Base-by-base conservation (phyloP, 192 early-diverging fungal genomes). In the Umbelopsis ramanniana region DNA sequence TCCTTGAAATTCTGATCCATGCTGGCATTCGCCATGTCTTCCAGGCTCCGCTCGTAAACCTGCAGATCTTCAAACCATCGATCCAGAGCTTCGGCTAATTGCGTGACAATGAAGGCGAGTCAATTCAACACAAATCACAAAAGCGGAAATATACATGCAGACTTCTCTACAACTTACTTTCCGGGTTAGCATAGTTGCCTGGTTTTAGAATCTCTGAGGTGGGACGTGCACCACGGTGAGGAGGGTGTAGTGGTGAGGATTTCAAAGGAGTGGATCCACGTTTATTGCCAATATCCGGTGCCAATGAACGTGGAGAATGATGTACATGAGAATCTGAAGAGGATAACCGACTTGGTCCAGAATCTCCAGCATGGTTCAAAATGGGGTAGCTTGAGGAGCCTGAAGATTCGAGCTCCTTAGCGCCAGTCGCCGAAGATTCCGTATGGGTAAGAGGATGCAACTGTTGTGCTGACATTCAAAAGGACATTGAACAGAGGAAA, bases 51-150 rank as follows among this genome's bases (percentile, higher is more conserved):
- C 76, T 98, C 95, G 78, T 95, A 96, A 77, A 95, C 91, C 74
- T 91, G 89, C 66, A 98, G 78, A 71, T 97, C 96, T 82, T 95
- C 93, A 72, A 93, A 96, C 95, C 93, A 96, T 52, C 87, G 86
- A 80, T 97, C 96, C 46, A 96, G 87, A 15, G 88, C 91, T 52
- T 89, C 88, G 24, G 85, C 81, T 84, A 38, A 19, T 50, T 10
- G 40, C 40, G 54, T 43, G 33, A 47, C 21, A 63, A 66, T 17
- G 29, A 38, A 40, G 37, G 22, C 33, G 43, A 9, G 68, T 33
- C 55, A 35, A 67, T 35, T 37, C 24, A 6, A 4, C 14, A 24
- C 0, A 52, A 29, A 52, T 37, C 15, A 74, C 22, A 53, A 45
- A 26, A 43, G 46, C 21, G 26, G 23, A 66, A 52, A 26, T 12